Percentiles rank a stretch among this genome's conserved stretches.
These are phyloP conservation scores for Cyclotella baltica DNA, from an alignment of 108 stramenopile species.

Conservation along the genomic window DNA sequence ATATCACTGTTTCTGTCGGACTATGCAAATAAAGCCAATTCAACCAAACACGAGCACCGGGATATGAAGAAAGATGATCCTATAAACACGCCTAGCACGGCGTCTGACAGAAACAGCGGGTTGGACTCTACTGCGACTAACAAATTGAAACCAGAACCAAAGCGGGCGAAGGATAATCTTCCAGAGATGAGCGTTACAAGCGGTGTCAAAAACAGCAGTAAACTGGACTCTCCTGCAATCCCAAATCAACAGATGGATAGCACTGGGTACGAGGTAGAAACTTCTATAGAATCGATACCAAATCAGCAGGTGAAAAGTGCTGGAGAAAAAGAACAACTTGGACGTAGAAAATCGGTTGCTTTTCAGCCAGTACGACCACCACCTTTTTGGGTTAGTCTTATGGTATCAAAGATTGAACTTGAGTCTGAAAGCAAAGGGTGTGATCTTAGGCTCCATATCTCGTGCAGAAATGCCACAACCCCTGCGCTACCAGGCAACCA, in stretches of 20 bases:
- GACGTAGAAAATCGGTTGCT: neutral
- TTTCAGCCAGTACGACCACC: constrained; percentile 20
- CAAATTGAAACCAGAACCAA: neutral
- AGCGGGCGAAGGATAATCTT: neutral
- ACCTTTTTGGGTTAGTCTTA: constrained; percentile 34
- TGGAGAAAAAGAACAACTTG: neutral
- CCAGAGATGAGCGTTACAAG: neutral
- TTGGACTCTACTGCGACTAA: neutral
- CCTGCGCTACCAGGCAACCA: neutral
- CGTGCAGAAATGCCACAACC: neutral
- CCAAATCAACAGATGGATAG: neutral
- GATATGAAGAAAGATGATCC: neutral
- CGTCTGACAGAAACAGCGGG: neutral
- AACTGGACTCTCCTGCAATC: too few species aligned
- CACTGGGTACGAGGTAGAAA: neutral
- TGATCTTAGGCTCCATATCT: neutral
- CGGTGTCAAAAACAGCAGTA: too few species aligned
- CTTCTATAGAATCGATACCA: neutral
- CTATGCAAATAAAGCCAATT: constrained; percentile 15
- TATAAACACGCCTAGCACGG: neutral
- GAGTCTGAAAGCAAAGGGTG: neutral
- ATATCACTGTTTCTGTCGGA: constrained; percentile 39
- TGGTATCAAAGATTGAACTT: constrained; percentile 21
- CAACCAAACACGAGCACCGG: neutral
- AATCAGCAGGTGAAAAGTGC: neutral